These are phyloP conservation scores for Corylus avellana DNA, from an alignment of 306 rosid species.

Conservation along the genomic window DNA sequence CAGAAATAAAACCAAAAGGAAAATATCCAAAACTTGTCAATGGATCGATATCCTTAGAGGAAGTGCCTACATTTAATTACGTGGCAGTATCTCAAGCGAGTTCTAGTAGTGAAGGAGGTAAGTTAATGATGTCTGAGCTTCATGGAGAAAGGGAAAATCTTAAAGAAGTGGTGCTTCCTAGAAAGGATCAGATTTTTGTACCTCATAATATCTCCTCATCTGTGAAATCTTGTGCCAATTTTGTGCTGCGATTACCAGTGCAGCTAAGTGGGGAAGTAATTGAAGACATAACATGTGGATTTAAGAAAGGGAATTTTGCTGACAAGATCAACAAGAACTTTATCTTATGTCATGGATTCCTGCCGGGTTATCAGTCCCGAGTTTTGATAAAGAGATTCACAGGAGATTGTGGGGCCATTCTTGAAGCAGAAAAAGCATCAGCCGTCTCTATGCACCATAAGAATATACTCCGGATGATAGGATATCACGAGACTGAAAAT, in stretches of 20 bases:
- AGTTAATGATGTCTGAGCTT: not conserved
- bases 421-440: slow-evolving; percentile 27
- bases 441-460: slow-evolving; percentile 30
- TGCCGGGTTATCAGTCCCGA: not conserved
- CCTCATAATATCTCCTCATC: not conserved
- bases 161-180: not conserved
- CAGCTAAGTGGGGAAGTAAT: slow-evolving; percentile 25
- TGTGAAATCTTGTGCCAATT: not conserved
- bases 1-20: not conserved
- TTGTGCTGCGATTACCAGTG: slow-evolving; percentile 13
- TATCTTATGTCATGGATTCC: slow-evolving; percentile 13
- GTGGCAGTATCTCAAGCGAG: not conserved
- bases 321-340: not conserved
- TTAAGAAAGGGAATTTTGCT: slow-evolving; percentile 1
- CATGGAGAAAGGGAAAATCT: slow-evolving; percentile 4
- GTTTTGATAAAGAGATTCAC: slow-evolving; percentile 20
- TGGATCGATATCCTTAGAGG: not conserved
- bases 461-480: slow-evolving; percentile 21
- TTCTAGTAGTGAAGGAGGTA: not conserved
- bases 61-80: not conserved
- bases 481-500: slow-evolving; percentile 2
- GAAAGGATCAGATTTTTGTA: not conserved
- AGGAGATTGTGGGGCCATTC: slow-evolving; percentile 1
- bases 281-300: slow-evolving; percentile 18
- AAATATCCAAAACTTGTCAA: not conserved